phyloP scores from a whole-genome alignment of 768 basidiomycete genomes.

The Leccinum truebloodii region DNA sequence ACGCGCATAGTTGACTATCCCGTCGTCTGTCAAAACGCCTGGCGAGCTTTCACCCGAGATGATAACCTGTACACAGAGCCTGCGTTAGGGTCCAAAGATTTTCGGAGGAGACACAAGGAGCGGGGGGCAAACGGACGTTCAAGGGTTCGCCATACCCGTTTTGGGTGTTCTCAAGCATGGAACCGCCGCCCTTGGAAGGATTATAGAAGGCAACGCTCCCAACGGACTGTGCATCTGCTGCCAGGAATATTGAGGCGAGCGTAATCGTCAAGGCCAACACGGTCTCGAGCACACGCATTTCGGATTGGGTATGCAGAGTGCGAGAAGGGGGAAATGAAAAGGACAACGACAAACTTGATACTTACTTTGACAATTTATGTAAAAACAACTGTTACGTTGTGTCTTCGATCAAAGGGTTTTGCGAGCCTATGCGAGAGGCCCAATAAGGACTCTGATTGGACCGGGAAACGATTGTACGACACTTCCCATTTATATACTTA shows the following conservation, averaged over 20 bases:
- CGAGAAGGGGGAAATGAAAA: not conserved
- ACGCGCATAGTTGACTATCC: constrained; percentile 58
- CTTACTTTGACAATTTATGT: too few relatives aligned
- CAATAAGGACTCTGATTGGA: too few relatives aligned
- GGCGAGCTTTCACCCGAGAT: constrained; percentile 65
- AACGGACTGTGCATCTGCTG: not conserved
- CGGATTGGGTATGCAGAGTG: not conserved
- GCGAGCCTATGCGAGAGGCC: too few relatives aligned
- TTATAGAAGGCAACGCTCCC: constrained; percentile 33
- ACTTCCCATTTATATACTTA: too few relatives aligned
- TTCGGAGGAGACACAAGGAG: not conserved
- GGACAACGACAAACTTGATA: too few relatives aligned
- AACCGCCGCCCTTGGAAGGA: constrained; percentile 41
- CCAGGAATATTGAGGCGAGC: constrained; percentile 8
- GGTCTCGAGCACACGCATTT: constrained; percentile 10
- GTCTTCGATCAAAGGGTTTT: too few relatives aligned
- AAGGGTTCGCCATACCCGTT: constrained; percentile 44
- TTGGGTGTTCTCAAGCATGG: constrained; percentile 42
- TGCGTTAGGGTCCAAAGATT: not conserved
- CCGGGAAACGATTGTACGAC: too few relatives aligned
- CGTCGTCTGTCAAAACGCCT: constrained; percentile 53
- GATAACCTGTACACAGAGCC: constrained; percentile 45
- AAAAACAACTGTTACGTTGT: too few relatives aligned
- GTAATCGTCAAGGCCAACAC: not conserved
- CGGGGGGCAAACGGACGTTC: constrained; percentile 35